Percentiles rank a stretch among this genome's conserved stretches.
Conservation (phyloP, 192 early-diverging fungal genomes). For the Coemansia sp. region DNA sequence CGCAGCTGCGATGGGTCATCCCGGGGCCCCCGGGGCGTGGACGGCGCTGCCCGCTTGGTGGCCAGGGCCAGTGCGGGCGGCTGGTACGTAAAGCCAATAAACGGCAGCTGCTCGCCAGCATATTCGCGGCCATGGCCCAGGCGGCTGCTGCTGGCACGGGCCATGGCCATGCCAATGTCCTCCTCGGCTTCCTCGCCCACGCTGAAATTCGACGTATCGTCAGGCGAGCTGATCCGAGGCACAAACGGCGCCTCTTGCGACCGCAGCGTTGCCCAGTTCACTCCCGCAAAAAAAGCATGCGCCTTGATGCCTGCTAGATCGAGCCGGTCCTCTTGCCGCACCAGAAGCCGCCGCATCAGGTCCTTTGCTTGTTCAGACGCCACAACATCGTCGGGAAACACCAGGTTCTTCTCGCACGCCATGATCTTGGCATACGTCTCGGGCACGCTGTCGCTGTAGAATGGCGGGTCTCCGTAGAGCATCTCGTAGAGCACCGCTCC, state of each 20-base stretch:
- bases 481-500: constrained; percentile 87
- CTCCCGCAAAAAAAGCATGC: constrained; percentile 65
- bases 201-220: constrained; percentile 89
- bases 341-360: constrained; percentile 71
- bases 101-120: constrained; percentile 76
- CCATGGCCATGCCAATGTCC: constrained; percentile 47
- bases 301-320: constrained; percentile 64
- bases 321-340: constrained; percentile 68
- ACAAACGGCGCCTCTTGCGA: constrained; percentile 74
- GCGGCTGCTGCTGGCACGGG: constrained; percentile 50
- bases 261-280: constrained; percentile 63
- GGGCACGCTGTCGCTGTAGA: constrained; percentile 80
- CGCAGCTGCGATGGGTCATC: constrained; percentile 35
- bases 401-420: constrained; percentile 67
- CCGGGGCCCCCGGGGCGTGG: constrained; percentile 32
- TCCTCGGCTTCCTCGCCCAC: constrained; percentile 72
- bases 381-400: constrained; percentile 61
- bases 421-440: constrained; percentile 87
- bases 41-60: constrained; percentile 1
- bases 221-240: constrained; percentile 78
- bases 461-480: constrained; percentile 81
- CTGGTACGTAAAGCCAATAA: constrained; percentile 80
- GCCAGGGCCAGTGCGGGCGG: constrained; percentile 20
- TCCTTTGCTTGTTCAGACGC: constrained; percentile 67
- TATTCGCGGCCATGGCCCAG: constrained; percentile 59